These are phyloP conservation scores for Metarhizium brunneum DNA, from an alignment of 2,329 filamentous ascomycete genomes.

Conservation along the genomic window DNA sequence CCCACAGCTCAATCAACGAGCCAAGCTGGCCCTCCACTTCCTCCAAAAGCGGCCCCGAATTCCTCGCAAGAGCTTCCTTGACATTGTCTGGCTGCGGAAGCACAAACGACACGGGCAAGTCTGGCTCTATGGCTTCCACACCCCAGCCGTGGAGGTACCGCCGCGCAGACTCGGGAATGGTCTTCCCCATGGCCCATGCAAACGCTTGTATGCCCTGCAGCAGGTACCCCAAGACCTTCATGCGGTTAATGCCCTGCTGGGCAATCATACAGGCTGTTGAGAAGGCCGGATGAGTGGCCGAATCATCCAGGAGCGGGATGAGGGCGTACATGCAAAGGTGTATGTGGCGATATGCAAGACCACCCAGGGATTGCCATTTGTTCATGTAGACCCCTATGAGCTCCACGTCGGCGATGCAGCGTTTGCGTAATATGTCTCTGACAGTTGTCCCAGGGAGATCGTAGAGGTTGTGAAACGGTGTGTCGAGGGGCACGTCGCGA, in stretches of 20 bases:
- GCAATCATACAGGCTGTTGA: background rate
- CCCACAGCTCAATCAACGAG: background rate
- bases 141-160: background rate
- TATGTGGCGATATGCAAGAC: background rate
- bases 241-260: background rate
- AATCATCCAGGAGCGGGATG: background rate
- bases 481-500: background rate
- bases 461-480: background rate
- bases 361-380: background rate
- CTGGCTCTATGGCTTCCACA: background rate
- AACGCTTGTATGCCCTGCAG: background rate
- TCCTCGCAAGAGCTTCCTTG: background rate
- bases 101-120: background rate
- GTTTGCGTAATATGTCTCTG: background rate
- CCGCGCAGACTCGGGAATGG: background rate
- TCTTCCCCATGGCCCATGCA: background rate
- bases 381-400: background rate
- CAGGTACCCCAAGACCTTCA: background rate
- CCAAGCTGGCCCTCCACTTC: background rate
- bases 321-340: background rate
- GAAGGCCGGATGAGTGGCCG: background rate
- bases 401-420: background rate
- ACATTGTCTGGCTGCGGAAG: background rate
- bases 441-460: background rate
- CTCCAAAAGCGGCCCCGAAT: background rate